Conservation (phyloP, 2,329 filamentous ascomycete genomes). For the Clonostachys solani region DNA sequence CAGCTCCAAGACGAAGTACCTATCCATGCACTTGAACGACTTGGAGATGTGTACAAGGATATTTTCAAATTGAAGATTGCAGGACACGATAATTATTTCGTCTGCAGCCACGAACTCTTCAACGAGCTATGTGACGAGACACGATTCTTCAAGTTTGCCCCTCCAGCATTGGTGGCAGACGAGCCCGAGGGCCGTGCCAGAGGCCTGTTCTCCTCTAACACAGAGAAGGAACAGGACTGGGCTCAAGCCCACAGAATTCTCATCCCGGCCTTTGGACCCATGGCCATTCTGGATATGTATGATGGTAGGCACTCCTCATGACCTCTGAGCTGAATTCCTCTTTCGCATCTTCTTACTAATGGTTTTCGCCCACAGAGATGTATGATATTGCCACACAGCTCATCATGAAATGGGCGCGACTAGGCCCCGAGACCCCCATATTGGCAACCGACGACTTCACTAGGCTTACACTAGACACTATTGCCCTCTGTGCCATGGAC, state of each 20-base stretch:
- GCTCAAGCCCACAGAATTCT: slow-evolving; percentile 61
- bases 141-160: background rate
- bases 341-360: too few relatives aligned
- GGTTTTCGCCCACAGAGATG: too few relatives aligned
- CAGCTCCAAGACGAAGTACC: background rate
- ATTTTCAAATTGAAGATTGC: background rate
- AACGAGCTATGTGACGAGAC: background rate
- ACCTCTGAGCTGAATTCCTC: too few relatives aligned
- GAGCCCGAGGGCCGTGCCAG: background rate
- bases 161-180: too few relatives aligned
- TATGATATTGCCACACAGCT: slow-evolving; percentile 60
- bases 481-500: slow-evolving; percentile 66
- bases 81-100: background rate
- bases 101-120: background rate
- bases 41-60: background rate
- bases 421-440: slow-evolving; percentile 54
- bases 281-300: slow-evolving; percentile 66
- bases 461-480: slow-evolving; percentile 67
- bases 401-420: slow-evolving; percentile 64
- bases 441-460: slow-evolving; percentile 66
- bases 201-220: slow-evolving; percentile 1
- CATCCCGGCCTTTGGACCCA: slow-evolving; percentile 65
- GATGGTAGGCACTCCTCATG: slow-evolving; percentile 46
- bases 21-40: background rate
- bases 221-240: slow-evolving; percentile 42